phyloP scores from a whole-genome alignment of 805 yeast genomes.

The Ogataea populi-albae region DNA sequence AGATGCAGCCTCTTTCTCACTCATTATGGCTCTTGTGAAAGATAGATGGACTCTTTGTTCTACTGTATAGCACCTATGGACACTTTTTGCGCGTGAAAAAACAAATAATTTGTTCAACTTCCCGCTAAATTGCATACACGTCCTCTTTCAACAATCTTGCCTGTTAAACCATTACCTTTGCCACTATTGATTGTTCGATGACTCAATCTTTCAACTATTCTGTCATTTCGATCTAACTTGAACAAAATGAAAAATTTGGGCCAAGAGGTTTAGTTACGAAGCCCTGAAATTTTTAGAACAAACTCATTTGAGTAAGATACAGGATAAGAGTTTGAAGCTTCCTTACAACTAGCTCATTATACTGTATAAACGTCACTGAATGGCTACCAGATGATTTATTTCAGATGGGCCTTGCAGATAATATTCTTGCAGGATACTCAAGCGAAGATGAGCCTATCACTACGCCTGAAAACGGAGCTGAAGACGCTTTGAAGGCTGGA shows the following conservation, averaged over 20 bases:
- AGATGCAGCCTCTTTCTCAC: conserved; percentile 23
- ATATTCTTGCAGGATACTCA: conserved; percentile 41
- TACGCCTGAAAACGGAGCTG: not conserved
- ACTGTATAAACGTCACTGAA: too few species aligned
- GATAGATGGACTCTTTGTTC: conserved; percentile 11
- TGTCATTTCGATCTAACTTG: conserved; percentile 3
- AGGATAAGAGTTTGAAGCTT: too few species aligned
- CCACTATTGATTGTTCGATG: not conserved
- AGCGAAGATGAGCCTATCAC: conserved; percentile 27
- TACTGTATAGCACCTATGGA: not conserved
- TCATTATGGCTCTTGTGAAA: conserved; percentile 19
- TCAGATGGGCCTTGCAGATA: conserved; percentile 40
- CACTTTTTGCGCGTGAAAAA: too few species aligned
- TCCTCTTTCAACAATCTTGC: conserved; percentile 8
- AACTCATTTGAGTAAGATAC: too few species aligned
- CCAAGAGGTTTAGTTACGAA: not conserved
- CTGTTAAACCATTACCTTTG: not conserved
- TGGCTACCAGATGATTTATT: not conserved
- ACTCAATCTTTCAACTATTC: conserved; percentile 1
- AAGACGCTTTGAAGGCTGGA: too few species aligned
- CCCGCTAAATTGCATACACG: conserved; percentile 28
- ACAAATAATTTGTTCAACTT: too few species aligned
- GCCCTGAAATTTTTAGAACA: conserved; percentile 1
- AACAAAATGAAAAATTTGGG: conserved; percentile 6
- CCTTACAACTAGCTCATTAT: too few species aligned